Evolutionary conservation across 2,329 filamentous ascomycete genomes (phyloP).

Genomic region (Stemphylium beticola): DNA sequence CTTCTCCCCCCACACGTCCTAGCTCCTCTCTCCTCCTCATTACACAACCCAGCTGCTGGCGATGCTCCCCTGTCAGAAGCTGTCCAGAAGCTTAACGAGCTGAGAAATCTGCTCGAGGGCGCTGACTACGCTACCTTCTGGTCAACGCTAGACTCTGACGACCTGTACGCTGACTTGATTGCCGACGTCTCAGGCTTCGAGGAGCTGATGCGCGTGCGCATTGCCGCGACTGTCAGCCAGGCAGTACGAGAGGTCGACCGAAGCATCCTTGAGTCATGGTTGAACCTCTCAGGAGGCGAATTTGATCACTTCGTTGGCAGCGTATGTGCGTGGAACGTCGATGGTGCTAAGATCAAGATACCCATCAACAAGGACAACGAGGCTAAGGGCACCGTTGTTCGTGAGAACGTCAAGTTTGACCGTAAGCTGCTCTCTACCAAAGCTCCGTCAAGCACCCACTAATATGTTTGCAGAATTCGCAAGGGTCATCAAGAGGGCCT

Average conservation of each 20-base stretch:
- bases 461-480: constrained; percentile 39
- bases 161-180: constrained; percentile 92
- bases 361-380: constrained; percentile 90
- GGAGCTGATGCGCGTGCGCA: constrained; percentile 87
- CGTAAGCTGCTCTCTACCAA: constrained; percentile 52
- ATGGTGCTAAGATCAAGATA: constrained; percentile 71
- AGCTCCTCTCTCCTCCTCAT: constrained; percentile 60
- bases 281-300: constrained; percentile 55
- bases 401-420: constrained; percentile 92
- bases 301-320: constrained; percentile 59
- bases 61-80: constrained; percentile 82
- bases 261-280: constrained; percentile 56
- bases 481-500: constrained; percentile 46
- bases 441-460: constrained; percentile 5
- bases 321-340: constrained; percentile 81
- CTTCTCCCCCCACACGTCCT: constrained; percentile 87
- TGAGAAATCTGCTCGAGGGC: constrained; percentile 86
- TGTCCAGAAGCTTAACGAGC: constrained; percentile 80
- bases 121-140: constrained; percentile 94
- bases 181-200: constrained; percentile 96
- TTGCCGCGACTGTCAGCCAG: constrained; percentile 85
- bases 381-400: constrained; percentile 92
- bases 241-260: constrained; percentile 76
- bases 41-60: constrained; percentile 60
- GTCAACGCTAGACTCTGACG: constrained; percentile 88